Percentiles rank a stretch among this genome's conserved stretches.
phyloP scores from a whole-genome alignment of 805 yeast species.

The Candida yuanshanica region DNA sequence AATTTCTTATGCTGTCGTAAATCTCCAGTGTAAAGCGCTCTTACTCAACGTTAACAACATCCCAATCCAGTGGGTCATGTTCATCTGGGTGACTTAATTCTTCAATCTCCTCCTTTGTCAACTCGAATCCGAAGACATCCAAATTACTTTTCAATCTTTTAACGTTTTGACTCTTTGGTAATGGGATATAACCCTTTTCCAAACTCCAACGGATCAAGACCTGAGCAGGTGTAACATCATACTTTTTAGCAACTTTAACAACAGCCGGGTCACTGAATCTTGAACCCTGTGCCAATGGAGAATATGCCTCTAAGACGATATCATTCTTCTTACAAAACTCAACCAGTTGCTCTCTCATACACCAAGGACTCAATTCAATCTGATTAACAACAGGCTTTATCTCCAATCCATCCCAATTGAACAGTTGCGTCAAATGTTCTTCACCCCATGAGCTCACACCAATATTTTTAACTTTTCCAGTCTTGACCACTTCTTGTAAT shows the following conservation, averaged over 20 bases:
- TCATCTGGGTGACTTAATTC: conserved; percentile 45
- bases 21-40: no score
- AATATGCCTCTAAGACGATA: conserved; percentile 54
- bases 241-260: conserved; percentile 34
- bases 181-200: conserved; percentile 50
- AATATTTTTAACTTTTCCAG: conserved; percentile 56
- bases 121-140: conserved; percentile 37
- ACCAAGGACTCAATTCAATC: conserved; percentile 53
- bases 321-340: conserved; percentile 39
- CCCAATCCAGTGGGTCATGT: conserved; percentile 76
- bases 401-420: conserved; percentile 51
- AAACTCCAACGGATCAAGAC: conserved; percentile 54
- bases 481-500: conserved; percentile 65
- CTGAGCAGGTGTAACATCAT: conserved; percentile 41
- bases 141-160: conserved; percentile 36
- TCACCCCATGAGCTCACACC: conserved; percentile 76
- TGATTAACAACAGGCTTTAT: conserved; percentile 72
- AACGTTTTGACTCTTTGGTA: conserved; percentile 40
- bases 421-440: conserved; percentile 56
- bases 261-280: conserved; percentile 41
- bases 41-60: conserved; percentile 20
- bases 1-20: no score
- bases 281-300: conserved; percentile 56
- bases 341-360: conserved; percentile 34
- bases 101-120: conserved; percentile 36